A percentile compares a stretch with the other conserved stretches of the same genome.
phyloP scores from a whole-genome alignment of 164 flowering plant species.

The Vitis labrusca region DNA sequence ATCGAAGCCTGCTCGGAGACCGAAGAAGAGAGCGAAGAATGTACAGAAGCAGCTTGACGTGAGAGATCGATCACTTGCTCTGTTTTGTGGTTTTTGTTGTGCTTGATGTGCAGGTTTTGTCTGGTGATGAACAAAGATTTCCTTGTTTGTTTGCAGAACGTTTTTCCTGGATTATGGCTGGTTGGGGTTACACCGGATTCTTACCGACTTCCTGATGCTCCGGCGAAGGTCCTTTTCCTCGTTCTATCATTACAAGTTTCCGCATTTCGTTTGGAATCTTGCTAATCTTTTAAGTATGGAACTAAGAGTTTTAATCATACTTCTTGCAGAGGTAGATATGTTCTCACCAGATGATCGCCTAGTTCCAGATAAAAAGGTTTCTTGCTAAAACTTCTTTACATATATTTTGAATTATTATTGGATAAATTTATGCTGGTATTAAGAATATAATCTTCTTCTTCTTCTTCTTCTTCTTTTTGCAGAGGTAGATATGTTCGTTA shows the following conservation, averaged over 20 bases:
- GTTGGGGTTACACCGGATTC: constrained; percentile 31
- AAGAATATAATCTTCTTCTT: not conserved
- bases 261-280: not conserved
- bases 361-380: not conserved
- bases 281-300: no score
- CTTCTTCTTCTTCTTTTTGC: not conserved
- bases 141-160: constrained; percentile 15
- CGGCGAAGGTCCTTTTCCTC: constrained; percentile 29
- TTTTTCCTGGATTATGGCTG: constrained; percentile 53
- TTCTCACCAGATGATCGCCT: not conserved
- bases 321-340: constrained; percentile 28
- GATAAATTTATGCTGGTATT: no score
- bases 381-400: no score
- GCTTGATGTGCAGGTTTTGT: not conserved
- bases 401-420: no score
- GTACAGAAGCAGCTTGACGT: constrained; percentile 68
- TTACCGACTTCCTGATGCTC: constrained; percentile 34
- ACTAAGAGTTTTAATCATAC: not conserved
- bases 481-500: constrained; percentile 2
- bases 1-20: constrained; percentile 53
- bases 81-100: not conserved
- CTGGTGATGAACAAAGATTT: not conserved
- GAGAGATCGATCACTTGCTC: constrained; percentile 4
- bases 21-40: constrained; percentile 46
- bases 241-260: not conserved